A percentile compares a stretch with the other conserved stretches of the same genome.
phyloP scores from a whole-genome alignment of 176 grass and related monocot species.

The Dactylis glomerata region DNA sequence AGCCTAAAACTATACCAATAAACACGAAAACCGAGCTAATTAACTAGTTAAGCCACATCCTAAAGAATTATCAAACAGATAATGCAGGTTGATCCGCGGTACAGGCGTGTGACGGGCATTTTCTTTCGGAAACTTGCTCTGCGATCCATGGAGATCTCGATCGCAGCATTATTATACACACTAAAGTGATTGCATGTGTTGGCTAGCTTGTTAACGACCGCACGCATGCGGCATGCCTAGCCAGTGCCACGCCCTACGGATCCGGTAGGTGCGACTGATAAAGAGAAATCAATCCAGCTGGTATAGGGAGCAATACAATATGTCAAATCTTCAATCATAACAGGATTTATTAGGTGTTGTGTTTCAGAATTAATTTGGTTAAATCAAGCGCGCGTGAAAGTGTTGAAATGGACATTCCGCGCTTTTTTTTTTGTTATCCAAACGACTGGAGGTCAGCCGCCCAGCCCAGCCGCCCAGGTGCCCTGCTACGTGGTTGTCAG shows the following conservation, averaged over 20 bases:
- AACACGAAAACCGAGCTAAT: no score
- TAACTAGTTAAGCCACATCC: neutral
- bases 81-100: neutral
- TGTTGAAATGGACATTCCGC: neutral
- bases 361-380: no score
- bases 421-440: no score
- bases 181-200: neutral
- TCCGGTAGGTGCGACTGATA: neutral
- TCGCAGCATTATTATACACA: neutral
- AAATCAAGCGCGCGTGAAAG: neutral
- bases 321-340: neutral
- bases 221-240: neutral
- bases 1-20: no score
- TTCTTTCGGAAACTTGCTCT: neutral
- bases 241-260: neutral
- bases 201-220: neutral
- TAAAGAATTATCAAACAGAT: neutral
- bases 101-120: neutral
- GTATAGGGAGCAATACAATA: neutral
- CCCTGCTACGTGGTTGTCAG: neutral
- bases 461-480: no score
- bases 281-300: neutral
- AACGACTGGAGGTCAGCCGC: no score
- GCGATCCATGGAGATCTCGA: neutral
- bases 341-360: neutral